Evolutionary conservation across 768 basidiomycete genomes (phyloP).

Genomic region (Boletus sensibilis): DNA sequence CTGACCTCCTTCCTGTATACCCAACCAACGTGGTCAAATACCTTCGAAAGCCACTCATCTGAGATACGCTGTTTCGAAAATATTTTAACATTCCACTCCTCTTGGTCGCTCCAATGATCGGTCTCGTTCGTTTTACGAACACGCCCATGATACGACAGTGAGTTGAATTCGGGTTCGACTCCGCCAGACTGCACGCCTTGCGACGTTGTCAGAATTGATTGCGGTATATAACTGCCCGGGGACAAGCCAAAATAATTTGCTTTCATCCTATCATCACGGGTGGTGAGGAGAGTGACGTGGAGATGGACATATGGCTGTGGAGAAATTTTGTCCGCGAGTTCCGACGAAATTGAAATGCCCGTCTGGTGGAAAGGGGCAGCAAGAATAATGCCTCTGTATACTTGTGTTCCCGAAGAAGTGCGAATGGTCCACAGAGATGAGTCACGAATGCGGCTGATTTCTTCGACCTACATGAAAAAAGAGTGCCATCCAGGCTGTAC

Average conservation of each 20-base stretch:
- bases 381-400: constrained; percentile 77
- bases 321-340: constrained; percentile 55
- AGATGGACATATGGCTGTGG: constrained; percentile 77
- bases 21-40: constrained; percentile 81
- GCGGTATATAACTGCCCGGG: constrained; percentile 46
- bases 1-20: constrained; percentile 73
- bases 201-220: constrained; percentile 70
- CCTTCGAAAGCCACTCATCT: constrained; percentile 64
- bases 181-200: constrained; percentile 55
- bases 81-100: constrained; percentile 80
- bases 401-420: constrained; percentile 43
- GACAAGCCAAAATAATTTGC: constrained; percentile 68
- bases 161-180: constrained; percentile 79
- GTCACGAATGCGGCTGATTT: constrained; percentile 46
- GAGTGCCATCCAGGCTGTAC: background rate
- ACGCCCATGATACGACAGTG: constrained; percentile 74
- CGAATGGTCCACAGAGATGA: constrained; percentile 54
- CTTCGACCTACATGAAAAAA: constrained; percentile 43
- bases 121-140: constrained; percentile 34
- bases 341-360: constrained; percentile 49
- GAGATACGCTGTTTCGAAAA: constrained; percentile 67
- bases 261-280: constrained; percentile 58
- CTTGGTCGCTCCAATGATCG: constrained; percentile 21
- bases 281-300: constrained; percentile 88
- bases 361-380: constrained; percentile 84